Evolutionary conservation across 108 stramenopile species (phyloP), one percentile per base, ranked within the genome.

Genomic region (Cyclotella cryptica): DNA sequence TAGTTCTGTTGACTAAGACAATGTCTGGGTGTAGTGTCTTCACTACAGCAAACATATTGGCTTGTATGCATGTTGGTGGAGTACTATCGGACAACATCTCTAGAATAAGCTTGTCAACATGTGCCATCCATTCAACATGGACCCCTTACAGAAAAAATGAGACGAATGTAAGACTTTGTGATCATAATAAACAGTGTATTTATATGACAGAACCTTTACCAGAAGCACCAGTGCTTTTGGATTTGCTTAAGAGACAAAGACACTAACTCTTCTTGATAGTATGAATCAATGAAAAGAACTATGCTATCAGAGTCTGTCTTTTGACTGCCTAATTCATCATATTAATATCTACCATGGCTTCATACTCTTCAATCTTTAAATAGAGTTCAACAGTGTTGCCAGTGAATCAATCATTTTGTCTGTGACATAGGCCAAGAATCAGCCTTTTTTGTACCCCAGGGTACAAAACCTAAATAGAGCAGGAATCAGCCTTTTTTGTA

Each of bases 51-150:
- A 28, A 10, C 18, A 55, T 19, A 24, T 55, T 55, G 10, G 54
- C 35, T 35, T 35, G 35, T 35, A 35, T 6, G 6, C 35, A 35
- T 35, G 35, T 35, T 35, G 35, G 35, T 28, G 68, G 68, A 4
- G 52, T 51, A 26, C 26, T 0, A 30, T 69, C 35, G 46, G 35
- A 12, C 6, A 69, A 13, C 24, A 69, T 22, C 47, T 69, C 49
- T 10, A 69, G 22, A 29, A 69, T 69, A 27, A 69, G 35, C 6
- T 35, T 35, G 35, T 35, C 35, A 35, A 35, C 35, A 6, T 35
- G 35, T 35, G 35, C 4, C 47, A 49, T n/a, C 68, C 68, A 69
- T 52, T 69, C 65, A 14, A 22, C 21, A 66, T 57, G 55, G 4
- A 12, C 24, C n/a, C 55, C 55, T 57, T 4, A 5, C 2, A 5